Conservation (phyloP, 164 flowering plant species). For the Akebia trifoliata region DNA sequence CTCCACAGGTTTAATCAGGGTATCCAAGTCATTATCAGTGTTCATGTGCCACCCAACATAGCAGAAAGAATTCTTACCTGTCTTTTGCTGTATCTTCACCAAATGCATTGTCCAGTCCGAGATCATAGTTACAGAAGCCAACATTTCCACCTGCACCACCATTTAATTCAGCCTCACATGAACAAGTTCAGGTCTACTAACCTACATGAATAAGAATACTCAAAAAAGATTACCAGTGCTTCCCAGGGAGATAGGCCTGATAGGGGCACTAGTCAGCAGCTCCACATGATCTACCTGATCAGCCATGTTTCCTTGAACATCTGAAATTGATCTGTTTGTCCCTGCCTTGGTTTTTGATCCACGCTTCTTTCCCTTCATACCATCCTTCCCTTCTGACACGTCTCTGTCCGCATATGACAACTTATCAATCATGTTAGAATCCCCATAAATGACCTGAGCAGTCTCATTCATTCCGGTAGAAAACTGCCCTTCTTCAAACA, state of each 20-base stretch:
- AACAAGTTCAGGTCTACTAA: neutral
- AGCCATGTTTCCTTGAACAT: slow-evolving; percentile 24
- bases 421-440: too few species aligned
- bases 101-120: slow-evolving; percentile 21
- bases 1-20: too few species aligned
- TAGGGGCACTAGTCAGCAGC: slow-evolving; percentile 25
- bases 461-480: too few species aligned
- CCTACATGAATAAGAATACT: neutral
- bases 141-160: slow-evolving; percentile 31
- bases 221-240: slow-evolving; percentile 6
- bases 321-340: too few species aligned
- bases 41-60: too few species aligned
- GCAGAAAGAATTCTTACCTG: slow-evolving; percentile 27
- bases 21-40: too few species aligned
- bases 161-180: neutral
- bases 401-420: too few species aligned
- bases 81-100: slow-evolving; percentile 36
- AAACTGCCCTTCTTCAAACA: too few species aligned
- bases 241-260: slow-evolving; percentile 22
- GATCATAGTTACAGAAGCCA: slow-evolving; percentile 26
- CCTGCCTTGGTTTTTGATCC: slow-evolving; percentile 23
- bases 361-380: slow-evolving; percentile 18
- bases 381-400: too few species aligned
- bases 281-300: slow-evolving; percentile 34
- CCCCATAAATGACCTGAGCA: too few species aligned